Evolutionary conservation across 306 rosid species (phyloP), one percentile per base, ranked within the genome.

Genomic region (Fragaria vesca): DNA sequence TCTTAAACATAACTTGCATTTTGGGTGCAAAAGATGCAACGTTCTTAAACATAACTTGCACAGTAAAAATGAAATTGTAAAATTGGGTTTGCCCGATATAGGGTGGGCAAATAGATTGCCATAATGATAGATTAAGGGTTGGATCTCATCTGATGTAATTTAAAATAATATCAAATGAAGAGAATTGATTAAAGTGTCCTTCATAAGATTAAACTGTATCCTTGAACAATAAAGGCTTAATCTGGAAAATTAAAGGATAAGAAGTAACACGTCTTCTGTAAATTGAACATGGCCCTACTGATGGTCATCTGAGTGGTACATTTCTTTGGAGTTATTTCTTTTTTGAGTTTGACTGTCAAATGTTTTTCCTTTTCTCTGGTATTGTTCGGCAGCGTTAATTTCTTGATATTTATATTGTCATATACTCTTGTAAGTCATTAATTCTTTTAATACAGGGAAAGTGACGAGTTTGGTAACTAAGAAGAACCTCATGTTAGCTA

Each of bases 391-490:
- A 40, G 12, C 17, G 21, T 26, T 58, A 36, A 26, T 15, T 42
- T 40, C 28, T 28, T 3, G 15, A 2, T 55, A 5, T 11, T 57
- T 40, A 21, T 8, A 32, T 30, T 46, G 20, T 47, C 20, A 11
- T 55, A 20, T 58, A 54, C n/a, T 36, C 17, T 42, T 7, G 21
- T 40, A 75, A 74, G 78, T 30, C 71, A 32, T 32, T 15, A 26
- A 55, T 65, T 76, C 36, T 68, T 79, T 20, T 42, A 26, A 26
- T 84, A 72, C 87, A 95, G 99, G 99, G 86, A 95, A 93, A 81
- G 97, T 95, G 81, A 95, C 99, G 10, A 93, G 99, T 84, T 88
- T 95, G 89, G 89, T 93, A 67, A 83, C 94, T 11, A 93, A 79
- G 83, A 95, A 71, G 89, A 91, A 95, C 71, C 40, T 40, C 46